Evolutionary conservation across 352 stramenopile species (phyloP).

Genomic region (Globisporangium heterothallicum): DNA sequence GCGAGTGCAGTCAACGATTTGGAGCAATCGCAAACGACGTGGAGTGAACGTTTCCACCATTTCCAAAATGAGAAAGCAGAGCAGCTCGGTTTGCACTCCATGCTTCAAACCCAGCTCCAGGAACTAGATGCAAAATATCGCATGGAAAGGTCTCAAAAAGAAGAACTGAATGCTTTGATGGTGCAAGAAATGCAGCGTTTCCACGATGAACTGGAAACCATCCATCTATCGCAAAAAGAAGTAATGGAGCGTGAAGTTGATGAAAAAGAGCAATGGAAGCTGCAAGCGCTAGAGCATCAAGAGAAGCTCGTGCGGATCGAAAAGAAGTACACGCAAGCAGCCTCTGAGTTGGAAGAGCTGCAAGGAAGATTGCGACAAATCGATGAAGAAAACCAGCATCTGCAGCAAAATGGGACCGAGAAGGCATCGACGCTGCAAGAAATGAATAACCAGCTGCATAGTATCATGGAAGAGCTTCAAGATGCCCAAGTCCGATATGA

Average conservation of each 20-base stretch:
- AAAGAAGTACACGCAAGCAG: conserved; percentile 8
- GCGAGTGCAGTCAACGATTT: conserved; percentile 14
- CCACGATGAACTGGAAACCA: conserved; percentile 24
- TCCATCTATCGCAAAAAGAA: conserved; percentile 21
- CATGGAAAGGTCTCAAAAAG: conserved; percentile 53
- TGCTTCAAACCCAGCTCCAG: conserved; percentile 36
- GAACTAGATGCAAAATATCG: conserved; percentile 21
- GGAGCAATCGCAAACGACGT: conserved; percentile 21
- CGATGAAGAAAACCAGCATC: conserved; percentile 32
- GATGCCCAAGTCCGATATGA: conserved; percentile 23
- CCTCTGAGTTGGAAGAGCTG: conserved; percentile 26
- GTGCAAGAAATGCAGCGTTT: conserved; percentile 41
- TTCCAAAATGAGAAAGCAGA: conserved; percentile 39
- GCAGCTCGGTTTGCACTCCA: conserved; percentile 20
- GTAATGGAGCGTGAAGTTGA: conserved; percentile 22
- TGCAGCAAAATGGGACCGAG: conserved; percentile 40
- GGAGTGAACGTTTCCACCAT: conserved; percentile 36
- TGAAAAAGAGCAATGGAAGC: conserved; percentile 20
- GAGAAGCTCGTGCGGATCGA: conserved; percentile 18
- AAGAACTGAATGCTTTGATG: conserved; percentile 63
- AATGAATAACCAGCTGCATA: conserved; percentile 48
- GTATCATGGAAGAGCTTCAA: conserved; percentile 30
- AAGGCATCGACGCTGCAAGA: conserved; percentile 51
- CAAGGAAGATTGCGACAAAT: conserved; percentile 26
- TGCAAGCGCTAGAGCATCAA: conserved; percentile 12